phyloP scores from a whole-genome alignment of 345 rosid genomes.

The Brassica carinata region DNA sequence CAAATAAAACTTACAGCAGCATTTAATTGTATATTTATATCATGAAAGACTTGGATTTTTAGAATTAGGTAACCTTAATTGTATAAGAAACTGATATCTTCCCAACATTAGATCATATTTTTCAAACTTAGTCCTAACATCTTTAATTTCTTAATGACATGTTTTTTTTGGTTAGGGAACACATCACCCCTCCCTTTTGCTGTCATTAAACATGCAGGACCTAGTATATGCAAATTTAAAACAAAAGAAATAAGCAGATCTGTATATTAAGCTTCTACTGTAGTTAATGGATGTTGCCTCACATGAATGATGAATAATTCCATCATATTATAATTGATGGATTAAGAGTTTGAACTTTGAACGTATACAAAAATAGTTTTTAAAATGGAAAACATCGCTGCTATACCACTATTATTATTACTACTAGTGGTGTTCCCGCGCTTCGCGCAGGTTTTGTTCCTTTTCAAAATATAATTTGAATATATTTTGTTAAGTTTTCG shows the following conservation, averaged over 20 bases:
- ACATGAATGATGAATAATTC: background rate
- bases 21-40: background rate
- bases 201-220: background rate
- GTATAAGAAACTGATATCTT: background rate
- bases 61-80: background rate
- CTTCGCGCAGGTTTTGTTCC: no score
- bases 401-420: background rate
- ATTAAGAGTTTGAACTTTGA: background rate
- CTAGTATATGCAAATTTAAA: background rate
- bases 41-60: background rate
- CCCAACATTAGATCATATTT: background rate
- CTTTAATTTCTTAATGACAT: background rate
- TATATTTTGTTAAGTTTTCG: no score
- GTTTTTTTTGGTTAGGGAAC: background rate
- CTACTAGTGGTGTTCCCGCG: no score
- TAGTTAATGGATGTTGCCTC: background rate
- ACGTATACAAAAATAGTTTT: background rate
- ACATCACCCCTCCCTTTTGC: background rate
- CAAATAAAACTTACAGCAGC: background rate
- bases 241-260: background rate
- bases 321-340: background rate
- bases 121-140: slow-evolving; percentile 6
- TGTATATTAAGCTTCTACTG: background rate
- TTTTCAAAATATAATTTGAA: no score
- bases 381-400: background rate